These are phyloP conservation scores for Eucalyptus grandis DNA, from an alignment of 345 rosid species.

Conservation along the genomic window DNA sequence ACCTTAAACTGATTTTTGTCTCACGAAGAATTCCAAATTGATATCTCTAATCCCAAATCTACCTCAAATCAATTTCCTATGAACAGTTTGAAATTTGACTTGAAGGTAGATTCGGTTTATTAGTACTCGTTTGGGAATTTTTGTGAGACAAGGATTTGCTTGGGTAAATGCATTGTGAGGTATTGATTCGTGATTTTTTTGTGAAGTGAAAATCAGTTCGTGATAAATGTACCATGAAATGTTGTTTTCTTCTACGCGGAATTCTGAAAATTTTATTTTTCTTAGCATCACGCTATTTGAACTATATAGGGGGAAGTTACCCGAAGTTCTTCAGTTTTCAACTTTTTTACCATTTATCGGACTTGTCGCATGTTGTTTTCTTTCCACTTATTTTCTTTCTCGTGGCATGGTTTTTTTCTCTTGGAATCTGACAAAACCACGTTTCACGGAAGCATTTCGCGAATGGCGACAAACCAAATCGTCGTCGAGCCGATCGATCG, in stretches of 20 bases:
- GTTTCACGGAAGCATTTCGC: not conserved
- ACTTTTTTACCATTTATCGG: not conserved
- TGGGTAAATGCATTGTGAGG: not conserved
- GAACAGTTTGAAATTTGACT: not conserved
- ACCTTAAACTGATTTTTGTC: not conserved
- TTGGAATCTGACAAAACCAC: not conserved
- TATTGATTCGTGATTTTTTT: not conserved
- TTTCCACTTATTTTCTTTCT: not conserved
- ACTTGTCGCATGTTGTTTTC: not conserved
- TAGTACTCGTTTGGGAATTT: not conserved
- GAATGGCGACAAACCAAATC: not conserved
- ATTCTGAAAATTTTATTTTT: not conserved
- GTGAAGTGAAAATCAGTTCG: not conserved
- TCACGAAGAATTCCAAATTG: not conserved
- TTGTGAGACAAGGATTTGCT: not conserved
- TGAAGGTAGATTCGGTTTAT: not conserved
- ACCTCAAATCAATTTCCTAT: not conserved
- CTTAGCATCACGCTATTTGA: not conserved
- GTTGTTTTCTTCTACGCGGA: accelerated
- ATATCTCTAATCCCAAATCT: not conserved
- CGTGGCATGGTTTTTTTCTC: not conserved
- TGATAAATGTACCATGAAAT: not conserved
- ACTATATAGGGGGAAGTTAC: not conserved
- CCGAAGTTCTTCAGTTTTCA: not conserved
- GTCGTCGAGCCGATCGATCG: not conserved